Base-by-base conservation (phyloP, 75 land plant species). In the Isoetes taiwanensis region DNA sequence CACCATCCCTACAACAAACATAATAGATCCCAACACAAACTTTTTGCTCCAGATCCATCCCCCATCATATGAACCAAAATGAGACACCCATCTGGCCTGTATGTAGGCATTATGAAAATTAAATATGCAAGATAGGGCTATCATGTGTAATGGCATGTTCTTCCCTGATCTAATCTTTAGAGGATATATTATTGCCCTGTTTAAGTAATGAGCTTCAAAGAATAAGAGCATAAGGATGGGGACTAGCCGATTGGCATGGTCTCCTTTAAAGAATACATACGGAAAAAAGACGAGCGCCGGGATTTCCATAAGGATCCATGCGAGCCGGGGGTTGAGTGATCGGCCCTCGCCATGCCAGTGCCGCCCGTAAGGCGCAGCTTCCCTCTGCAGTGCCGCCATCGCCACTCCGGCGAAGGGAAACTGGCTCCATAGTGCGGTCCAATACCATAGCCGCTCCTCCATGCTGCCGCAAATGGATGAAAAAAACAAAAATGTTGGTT, bases 371-470 rank as follows among this genome's bases (percentile, higher is more conserved):
- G 50, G 50, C 4, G 50, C 50, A 19, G 50, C 25, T 6, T 19
- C 16, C 25, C 50, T 46, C 19, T 19, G 16, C 19, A 46, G 50
- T 4, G 50, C 16, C 6, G 16, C 19, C 5, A 8, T 23, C 5
- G 50, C 16, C 21, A n/a, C 4, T 19, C 16, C 5, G 4, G 50
- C 50, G 4, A 46, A 46, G n/a, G 23, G 4, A 4, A 46, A 6
- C 21, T 46, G 16, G 12, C 16, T 19, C 50, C 50, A 46, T 6
- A 46, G 50, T 4, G 50, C 50, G 8, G 6, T 46, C 50, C 50
- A 46, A 23, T 46, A 46, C 50, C 50, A 46, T n/a, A 19, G n/a
- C 50, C 25, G 25, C 25, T 46, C 50, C 16, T 46, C 50, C 50
- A 46, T 46, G n/a, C n/a, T n/a, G n/a, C n/a, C n/a, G n/a, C n/a